These are phyloP conservation scores for Erigeron canadensis DNA, from an alignment of 129 eudicot genomes.

Conservation along the genomic window DNA sequence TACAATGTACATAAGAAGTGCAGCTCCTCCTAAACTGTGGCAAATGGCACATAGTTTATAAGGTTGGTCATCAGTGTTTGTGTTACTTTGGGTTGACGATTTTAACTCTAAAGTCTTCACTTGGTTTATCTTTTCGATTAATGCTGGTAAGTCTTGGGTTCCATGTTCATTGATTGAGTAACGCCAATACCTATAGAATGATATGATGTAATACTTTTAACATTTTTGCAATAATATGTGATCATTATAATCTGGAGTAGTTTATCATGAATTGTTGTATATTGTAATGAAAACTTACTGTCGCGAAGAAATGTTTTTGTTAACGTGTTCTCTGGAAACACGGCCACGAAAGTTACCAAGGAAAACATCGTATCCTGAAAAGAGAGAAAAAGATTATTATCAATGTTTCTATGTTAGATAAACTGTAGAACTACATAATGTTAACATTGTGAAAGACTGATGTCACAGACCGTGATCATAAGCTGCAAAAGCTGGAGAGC, in stretches of 20 bases:
- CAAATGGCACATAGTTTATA: conserved; percentile 72
- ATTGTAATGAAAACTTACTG: conserved; percentile 53
- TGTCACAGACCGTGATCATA: conserved; percentile 72
- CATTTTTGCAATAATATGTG: neutral
- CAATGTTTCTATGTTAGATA: neutral
- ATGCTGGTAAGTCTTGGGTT: conserved; percentile 80
- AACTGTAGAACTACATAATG: neutral
- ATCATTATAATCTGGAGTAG: neutral
- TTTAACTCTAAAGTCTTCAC: conserved; percentile 65
- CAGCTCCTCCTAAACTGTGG: conserved; percentile 97
- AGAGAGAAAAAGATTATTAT: conserved; percentile 7
- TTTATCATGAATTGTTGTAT: neutral
- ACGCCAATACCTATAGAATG: conserved; percentile 61
- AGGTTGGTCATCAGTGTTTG: conserved; percentile 57
- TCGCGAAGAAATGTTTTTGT: conserved; percentile 72
- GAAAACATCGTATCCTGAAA: conserved; percentile 85
- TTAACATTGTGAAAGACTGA: conserved; percentile 13
- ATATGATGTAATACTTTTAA: neutral
- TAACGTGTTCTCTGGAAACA: conserved; percentile 85
- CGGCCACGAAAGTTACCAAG: conserved; percentile 92
- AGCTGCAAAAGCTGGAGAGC: conserved; percentile 98
- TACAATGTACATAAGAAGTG: conserved; percentile 66
- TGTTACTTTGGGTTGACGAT: conserved; percentile 25
- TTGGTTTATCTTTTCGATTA: conserved; percentile 77
- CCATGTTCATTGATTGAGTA: conserved; percentile 96